Conservation (phyloP, 345 rosid species). For the Combretum micranthum region DNA sequence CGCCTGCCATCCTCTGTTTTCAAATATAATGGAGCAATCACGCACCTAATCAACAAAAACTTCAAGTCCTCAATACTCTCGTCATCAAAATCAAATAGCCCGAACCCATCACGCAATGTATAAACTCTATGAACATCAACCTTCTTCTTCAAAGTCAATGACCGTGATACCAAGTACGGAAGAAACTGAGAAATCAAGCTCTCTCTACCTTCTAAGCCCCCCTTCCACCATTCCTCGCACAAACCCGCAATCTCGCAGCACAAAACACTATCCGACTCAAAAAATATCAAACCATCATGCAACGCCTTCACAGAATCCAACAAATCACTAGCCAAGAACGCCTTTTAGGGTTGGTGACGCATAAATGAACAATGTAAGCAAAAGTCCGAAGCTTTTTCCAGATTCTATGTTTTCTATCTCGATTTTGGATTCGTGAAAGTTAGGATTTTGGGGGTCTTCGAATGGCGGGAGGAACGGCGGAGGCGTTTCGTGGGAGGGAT, state of each 20-base stretch:
- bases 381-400: conserved; percentile 40
- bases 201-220: conserved; percentile 41
- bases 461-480: conserved; percentile 14
- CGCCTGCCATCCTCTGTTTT: conserved; percentile 82
- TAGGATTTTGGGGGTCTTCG: background rate
- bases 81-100: conserved; percentile 75
- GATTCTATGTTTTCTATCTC: conserved; percentile 17
- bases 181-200: conserved; percentile 67
- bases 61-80: conserved; percentile 83
- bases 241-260: conserved; percentile 52
- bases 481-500: conserved; percentile 18
- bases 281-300: conserved; percentile 56
- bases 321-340: conserved; percentile 38
- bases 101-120: conserved; percentile 64
- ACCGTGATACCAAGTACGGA: conserved; percentile 69
- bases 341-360: conserved; percentile 46
- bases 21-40: conserved; percentile 67
- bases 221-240: conserved; percentile 90
- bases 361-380: conserved; percentile 32
- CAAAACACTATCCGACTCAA: conserved; percentile 62
- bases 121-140: conserved; percentile 79
- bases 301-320: conserved; percentile 49
- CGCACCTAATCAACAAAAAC: conserved; percentile 63
- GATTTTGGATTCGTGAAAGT: conserved; percentile 1
- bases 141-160: conserved; percentile 76